phyloP scores from a whole-genome alignment of 2,329 filamentous ascomycete genomes.

The Colletotrichum lupini region DNA sequence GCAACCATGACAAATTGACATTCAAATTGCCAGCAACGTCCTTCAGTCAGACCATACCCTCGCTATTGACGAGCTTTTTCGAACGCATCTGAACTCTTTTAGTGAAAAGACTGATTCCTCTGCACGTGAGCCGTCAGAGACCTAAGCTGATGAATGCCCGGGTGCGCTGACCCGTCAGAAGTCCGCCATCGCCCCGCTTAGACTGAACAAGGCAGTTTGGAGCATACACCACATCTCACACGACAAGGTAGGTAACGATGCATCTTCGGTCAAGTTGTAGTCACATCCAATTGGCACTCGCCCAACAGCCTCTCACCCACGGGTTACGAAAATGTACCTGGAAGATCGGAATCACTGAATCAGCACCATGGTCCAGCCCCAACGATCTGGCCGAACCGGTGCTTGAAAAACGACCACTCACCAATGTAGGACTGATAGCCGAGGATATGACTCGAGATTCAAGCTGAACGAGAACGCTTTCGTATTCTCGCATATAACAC shows the following conservation, averaged over 20 bases:
- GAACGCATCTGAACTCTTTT: too few relatives aligned
- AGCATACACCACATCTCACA: not conserved
- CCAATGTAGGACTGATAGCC: not conserved
- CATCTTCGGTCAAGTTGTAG: not conserved
- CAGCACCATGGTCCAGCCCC: not conserved
- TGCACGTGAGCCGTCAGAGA: too few relatives aligned
- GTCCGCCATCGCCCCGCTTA: not conserved
- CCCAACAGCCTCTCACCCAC: too few relatives aligned
- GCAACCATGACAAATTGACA: not conserved
- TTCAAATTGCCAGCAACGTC: too few relatives aligned
- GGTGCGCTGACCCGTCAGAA: too few relatives aligned
- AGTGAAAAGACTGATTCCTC: too few relatives aligned
- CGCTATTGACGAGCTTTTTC: too few relatives aligned
- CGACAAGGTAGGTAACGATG: not conserved
- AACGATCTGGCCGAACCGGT: not conserved
- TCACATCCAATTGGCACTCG: not conserved
- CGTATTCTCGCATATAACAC: not conserved
- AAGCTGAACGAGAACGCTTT: not conserved
- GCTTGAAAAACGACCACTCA: not conserved
- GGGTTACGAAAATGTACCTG: not conserved
- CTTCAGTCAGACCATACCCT: too few relatives aligned
- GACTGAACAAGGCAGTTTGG: not conserved
- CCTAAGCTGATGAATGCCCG: too few relatives aligned
- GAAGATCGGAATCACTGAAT: not conserved
- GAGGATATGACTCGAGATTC: not conserved